Percentiles rank a stretch among this genome's conserved stretches.
phyloP scores from a whole-genome alignment of 73 alveolate genomes.

The Paramecium pentaurelia region DNA sequence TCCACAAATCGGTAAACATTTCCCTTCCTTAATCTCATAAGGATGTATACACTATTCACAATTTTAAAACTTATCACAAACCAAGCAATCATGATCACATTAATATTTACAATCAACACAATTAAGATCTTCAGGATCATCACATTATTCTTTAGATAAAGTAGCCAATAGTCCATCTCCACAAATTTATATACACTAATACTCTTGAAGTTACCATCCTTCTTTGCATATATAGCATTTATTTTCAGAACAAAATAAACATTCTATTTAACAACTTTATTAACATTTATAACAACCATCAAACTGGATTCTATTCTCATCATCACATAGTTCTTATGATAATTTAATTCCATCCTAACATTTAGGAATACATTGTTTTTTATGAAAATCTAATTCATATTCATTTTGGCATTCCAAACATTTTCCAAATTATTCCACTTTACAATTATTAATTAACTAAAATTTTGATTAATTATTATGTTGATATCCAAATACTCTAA shows the following conservation, averaged over 20 bases:
- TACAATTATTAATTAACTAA: not conserved
- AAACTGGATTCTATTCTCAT: not conserved
- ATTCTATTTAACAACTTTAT: not conserved
- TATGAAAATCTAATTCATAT: not conserved
- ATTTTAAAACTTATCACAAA: not conserved
- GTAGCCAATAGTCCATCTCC: not conserved
- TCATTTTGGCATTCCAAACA: not conserved
- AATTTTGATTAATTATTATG: too few relatives aligned
- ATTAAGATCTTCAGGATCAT: not conserved
- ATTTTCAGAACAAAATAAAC: not conserved
- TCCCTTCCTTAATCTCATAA: not conserved
- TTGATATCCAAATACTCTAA: too few relatives aligned
- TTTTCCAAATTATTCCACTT: not conserved
- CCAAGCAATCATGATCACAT: not conserved
- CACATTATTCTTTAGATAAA: not conserved
- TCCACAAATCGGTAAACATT: conserved; percentile 40
- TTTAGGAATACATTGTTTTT: not conserved
- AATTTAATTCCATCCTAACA: not conserved
- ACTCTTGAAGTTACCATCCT: not conserved
- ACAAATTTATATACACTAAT: not conserved
- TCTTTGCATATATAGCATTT: not conserved
- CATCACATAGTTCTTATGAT: not conserved
- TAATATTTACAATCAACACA: not conserved
- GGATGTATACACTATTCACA: not conserved
- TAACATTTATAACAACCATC: not conserved